Conservation (phyloP, 1,139 yeast species). For the Pichia cactophila region DNA sequence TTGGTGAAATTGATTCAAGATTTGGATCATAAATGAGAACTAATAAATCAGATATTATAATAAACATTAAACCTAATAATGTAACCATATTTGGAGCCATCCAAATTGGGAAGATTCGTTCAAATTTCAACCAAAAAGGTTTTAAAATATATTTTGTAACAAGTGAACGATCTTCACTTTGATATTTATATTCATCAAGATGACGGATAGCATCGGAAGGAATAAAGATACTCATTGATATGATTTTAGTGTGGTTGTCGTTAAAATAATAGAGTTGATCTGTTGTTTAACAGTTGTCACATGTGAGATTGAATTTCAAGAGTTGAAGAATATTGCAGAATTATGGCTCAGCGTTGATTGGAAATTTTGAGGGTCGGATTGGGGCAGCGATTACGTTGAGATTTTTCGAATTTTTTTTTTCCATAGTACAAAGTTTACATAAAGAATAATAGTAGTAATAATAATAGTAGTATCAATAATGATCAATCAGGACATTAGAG, state of each 20-base stretch:
- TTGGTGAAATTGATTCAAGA: slow-evolving; percentile 53
- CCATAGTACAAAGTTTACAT: no score
- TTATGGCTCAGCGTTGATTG: background rate
- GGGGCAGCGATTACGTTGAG: no score
- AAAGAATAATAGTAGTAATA: no score
- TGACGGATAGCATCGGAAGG: slow-evolving; percentile 21
- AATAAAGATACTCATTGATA: slow-evolving; percentile 24
- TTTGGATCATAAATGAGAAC: slow-evolving; percentile 72
- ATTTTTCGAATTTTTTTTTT: no score
- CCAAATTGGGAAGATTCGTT: slow-evolving; percentile 66
- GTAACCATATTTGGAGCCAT: slow-evolving; percentile 91
- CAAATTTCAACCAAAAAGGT: slow-evolving; percentile 73
- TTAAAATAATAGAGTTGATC: no score
- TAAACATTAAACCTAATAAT: slow-evolving; percentile 64
- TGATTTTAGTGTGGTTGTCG: no score
- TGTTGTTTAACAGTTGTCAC: no score
- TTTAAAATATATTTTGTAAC: slow-evolving; percentile 68
- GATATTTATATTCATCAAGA: slow-evolving; percentile 34
- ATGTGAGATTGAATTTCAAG: no score
- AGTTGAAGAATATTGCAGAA: no score
- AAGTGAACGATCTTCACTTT: slow-evolving; percentile 75
- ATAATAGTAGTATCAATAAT: no score
- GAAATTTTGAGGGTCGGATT: no score
- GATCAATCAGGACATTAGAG: slow-evolving; percentile 16
- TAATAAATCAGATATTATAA: slow-evolving; percentile 53